Evolutionary conservation across 1,284 basidiomycete genomes (phyloP), one percentile per base, ranked within the genome.

Genomic region (Singerocomus rubriflavus): DNA sequence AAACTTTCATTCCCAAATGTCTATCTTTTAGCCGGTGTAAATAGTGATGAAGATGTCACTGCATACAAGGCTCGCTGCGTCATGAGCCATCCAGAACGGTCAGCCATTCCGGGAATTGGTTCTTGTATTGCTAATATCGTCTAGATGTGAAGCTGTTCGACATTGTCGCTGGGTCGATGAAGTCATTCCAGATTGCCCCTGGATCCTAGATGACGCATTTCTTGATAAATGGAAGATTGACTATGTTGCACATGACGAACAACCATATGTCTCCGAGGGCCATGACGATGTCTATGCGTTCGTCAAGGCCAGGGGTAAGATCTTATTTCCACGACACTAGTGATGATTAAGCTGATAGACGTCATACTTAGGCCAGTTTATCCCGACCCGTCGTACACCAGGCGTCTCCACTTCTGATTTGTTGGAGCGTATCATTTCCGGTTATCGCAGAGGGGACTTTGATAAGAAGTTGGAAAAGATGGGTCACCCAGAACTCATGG

Each of bases 151-250:
- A 71, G 85, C 88, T 10, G 90, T 90, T 10, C 79, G 91, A 29
- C 93, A 98, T 68, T 98, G 96, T 69, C 83, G 93, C 50, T 99
- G 96, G 96, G 94, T 95, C 0, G 95, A 99, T 70, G 90, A 98
- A 69, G 88, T 99, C 44, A 75, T 97, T 16, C 82, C 93, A n/a
- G 91, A 95, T 47, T 92, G 90, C 4, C 96, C 97, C 2, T 98
- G 96, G 97, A 77, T 93, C 35, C 79, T 98, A 52, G 85, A 89
- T 59, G 78, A 86, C 55, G 85, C 77, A 1, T 97, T 97, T 63
- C 62, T 98, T 39, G 81, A 91, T 47, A 85, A 87, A 64, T 84
- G 89, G 68, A 69, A 87, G 67, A 94, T 99, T 56, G 96, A 99
- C 68, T 99, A 98, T 64, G 90, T 99, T 43, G 95, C 96, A 1